phyloP scores from a whole-genome alignment of 1,284 basidiomycete genomes.

The Apiotrichum mycotoxinovorans region DNA sequence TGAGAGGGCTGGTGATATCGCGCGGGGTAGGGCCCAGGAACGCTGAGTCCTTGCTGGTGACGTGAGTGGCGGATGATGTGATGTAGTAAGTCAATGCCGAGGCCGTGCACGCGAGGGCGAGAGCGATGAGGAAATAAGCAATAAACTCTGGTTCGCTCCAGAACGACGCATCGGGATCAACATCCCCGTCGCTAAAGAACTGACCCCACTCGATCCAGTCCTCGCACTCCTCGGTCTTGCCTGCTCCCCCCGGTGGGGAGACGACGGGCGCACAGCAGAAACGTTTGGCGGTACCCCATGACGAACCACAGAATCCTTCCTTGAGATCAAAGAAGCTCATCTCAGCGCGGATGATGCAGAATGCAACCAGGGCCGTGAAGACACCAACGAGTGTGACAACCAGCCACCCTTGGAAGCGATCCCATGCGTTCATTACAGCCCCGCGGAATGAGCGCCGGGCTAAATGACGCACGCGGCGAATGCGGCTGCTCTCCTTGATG shows the following conservation, averaged over 20 bases:
- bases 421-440: constrained; percentile 64
- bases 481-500: constrained; percentile 81
- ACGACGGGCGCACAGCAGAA: constrained; percentile 66
- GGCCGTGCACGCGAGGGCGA: constrained; percentile 67
- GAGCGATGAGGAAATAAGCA: constrained; percentile 72
- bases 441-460: constrained; percentile 67
- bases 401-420: constrained; percentile 85
- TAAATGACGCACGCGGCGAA: constrained; percentile 62
- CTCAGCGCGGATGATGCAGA: constrained; percentile 79
- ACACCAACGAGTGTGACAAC: constrained; percentile 72
- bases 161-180: constrained; percentile 19
- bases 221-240: constrained; percentile 56
- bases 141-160: constrained; percentile 58
- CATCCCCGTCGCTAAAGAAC: constrained; percentile 26
- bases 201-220: constrained; percentile 74
- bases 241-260: not conserved
- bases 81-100: constrained; percentile 78
- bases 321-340: constrained; percentile 92
- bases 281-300: constrained; percentile 70
- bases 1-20: constrained; percentile 8
- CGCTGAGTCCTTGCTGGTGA: constrained; percentile 80
- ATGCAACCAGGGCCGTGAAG: constrained; percentile 78
- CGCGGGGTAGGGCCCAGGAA: constrained; percentile 56
- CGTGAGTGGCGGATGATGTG: constrained; percentile 80
- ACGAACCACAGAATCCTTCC: constrained; percentile 74